Conservation (phyloP, 345 rosid genomes). For the Gossypium ekmanianum region DNA sequence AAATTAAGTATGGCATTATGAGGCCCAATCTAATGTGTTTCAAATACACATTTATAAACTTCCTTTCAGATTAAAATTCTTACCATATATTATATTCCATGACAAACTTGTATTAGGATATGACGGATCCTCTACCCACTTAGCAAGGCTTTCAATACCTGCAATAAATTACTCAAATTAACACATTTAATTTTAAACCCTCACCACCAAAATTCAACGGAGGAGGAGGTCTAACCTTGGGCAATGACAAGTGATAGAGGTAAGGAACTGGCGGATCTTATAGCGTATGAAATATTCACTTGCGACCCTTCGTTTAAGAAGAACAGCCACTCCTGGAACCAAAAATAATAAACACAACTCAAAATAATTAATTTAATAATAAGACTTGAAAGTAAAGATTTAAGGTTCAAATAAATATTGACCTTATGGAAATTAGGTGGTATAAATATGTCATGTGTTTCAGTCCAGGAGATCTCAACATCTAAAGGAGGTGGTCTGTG, state of each 20-base stretch:
- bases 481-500: conserved; percentile 38
- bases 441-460: conserved; percentile 30
- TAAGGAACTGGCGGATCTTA: conserved; percentile 32
- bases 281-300: conserved; percentile 38
- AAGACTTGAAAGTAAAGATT: neutral
- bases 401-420: neutral
- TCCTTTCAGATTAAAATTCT: neutral
- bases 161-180: conserved; percentile 7
- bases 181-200: neutral
- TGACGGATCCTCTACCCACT: conserved; percentile 59
- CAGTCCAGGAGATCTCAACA: conserved; percentile 39
- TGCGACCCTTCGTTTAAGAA: conserved; percentile 52
- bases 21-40: neutral
- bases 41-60: neutral
- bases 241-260: conserved; percentile 54
- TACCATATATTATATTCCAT: conserved; percentile 53
- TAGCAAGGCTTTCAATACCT: conserved; percentile 44
- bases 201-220: neutral
- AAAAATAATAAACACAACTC: neutral
- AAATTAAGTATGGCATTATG: conserved; percentile 3
- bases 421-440: conserved; percentile 44
- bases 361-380: neutral
- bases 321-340: conserved; percentile 51
- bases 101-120: conserved; percentile 54
- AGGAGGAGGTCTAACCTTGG: conserved; percentile 32